Evolutionary conservation across 2,329 filamentous ascomycete species (phyloP).

Genomic region (Plenodomus biglobosus): DNA sequence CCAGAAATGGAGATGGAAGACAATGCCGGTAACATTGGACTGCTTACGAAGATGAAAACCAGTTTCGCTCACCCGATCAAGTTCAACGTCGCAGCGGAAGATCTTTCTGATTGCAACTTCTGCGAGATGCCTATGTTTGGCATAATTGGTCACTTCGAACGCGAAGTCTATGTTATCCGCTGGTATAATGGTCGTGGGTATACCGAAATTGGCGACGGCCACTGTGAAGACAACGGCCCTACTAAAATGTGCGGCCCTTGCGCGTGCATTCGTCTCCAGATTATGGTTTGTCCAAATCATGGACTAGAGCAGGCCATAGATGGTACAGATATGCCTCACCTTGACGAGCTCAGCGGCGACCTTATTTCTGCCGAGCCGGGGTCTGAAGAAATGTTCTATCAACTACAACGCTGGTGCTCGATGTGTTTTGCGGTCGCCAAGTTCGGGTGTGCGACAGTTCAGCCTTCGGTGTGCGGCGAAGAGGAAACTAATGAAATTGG

Average conservation of each 20-base stretch:
- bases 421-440: conserved; percentile 33
- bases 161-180: conserved; percentile 39
- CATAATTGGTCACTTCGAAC: conserved; percentile 44
- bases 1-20: conserved; percentile 34
- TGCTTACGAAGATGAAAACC: conserved; percentile 39
- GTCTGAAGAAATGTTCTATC: conserved; percentile 7
- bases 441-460: conserved; percentile 14
- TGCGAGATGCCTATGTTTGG: conserved; percentile 47
- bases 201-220: conserved; percentile 45
- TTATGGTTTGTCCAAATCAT: conserved; percentile 32
- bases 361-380: conserved; percentile 14
- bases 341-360: conserved; percentile 9
- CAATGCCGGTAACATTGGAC: conserved; percentile 24
- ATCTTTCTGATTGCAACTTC: conserved; percentile 43
- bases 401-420: conserved; percentile 34
- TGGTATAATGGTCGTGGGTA: conserved; percentile 42
- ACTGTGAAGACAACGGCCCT: conserved; percentile 26
- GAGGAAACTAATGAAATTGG: conserved; percentile 17
- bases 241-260: conserved; percentile 34
- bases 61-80: conserved; percentile 47
- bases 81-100: conserved; percentile 23
- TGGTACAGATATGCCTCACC: background rate
- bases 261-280: conserved; percentile 21
- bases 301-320: conserved; percentile 8
- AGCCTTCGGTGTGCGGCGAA: conserved; percentile 3